A percentile compares a stretch with the other conserved stretches of the same genome.
Conservation (phyloP, 768 basidiomycete genomes). For the Tylopilus cervinicoccineus region DNA sequence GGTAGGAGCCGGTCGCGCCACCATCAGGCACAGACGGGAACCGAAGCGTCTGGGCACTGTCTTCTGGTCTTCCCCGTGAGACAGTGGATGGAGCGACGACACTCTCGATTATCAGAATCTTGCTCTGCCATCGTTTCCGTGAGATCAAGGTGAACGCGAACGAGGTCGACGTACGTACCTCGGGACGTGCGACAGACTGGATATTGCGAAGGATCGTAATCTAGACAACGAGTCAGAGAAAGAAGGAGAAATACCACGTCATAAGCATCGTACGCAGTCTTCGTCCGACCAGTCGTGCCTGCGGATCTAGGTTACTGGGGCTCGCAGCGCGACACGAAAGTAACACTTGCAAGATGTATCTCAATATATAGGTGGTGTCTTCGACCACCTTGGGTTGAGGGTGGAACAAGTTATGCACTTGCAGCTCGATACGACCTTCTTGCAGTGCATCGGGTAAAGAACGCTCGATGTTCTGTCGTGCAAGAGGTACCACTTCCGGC, state of each 20-base stretch:
- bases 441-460: background rate
- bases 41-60: background rate
- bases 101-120: slow-evolving; percentile 1
- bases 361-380: background rate
- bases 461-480: background rate
- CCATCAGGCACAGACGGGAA: background rate
- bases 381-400: background rate
- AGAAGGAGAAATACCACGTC: background rate
- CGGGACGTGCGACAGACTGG: background rate
- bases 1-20: background rate
- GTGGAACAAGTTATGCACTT: background rate
- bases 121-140: background rate
- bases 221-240: background rate
- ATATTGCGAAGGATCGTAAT: background rate
- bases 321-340: background rate
- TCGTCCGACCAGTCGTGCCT: slow-evolving; percentile 3
- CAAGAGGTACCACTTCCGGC: background rate
- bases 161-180: background rate
- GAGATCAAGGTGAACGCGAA: background rate
- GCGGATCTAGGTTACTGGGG: background rate
- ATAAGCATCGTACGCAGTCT: background rate
- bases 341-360: background rate
- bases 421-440: slow-evolving; percentile 3
- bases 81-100: background rate
- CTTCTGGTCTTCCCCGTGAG: background rate